Evolutionary conservation across 441 rosid genomes (phyloP).

Genomic region (Euphorbia schlechtendalii): DNA sequence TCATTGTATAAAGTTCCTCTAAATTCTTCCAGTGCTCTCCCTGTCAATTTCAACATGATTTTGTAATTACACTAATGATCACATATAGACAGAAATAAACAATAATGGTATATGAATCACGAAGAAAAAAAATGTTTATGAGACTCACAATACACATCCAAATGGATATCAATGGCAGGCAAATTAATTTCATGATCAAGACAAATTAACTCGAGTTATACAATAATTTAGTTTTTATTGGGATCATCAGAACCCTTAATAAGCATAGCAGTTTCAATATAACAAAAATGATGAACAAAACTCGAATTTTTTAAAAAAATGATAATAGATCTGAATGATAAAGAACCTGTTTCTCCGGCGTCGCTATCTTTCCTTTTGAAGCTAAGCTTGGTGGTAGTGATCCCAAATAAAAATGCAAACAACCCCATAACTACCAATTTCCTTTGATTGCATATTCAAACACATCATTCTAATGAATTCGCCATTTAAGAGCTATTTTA

Average conservation of each 20-base stretch:
- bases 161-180: background rate
- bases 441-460: constrained; percentile 12
- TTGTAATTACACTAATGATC: too few species aligned
- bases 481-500: background rate
- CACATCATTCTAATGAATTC: background rate
- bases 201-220: background rate
- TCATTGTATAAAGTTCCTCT: constrained; percentile 74
- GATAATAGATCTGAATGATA: background rate
- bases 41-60: constrained; percentile 23
- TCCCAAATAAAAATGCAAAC: constrained; percentile 44
- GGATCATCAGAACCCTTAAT: background rate
- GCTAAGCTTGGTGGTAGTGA: constrained; percentile 39
- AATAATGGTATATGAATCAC: background rate
- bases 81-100: too few species aligned
- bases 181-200: background rate
- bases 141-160: background rate
- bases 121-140: background rate
- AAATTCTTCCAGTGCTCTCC: constrained; percentile 74
- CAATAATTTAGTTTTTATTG: background rate
- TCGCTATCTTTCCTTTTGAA: constrained; percentile 89
- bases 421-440: constrained; percentile 35
- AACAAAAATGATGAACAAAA: background rate
- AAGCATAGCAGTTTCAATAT: too few species aligned
- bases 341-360: constrained; percentile 80
- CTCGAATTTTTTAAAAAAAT: background rate